Evolutionary conservation across 768 basidiomycete species (phyloP), one percentile per base, ranked within the genome.

Genomic region (Tulasnella sp.): DNA sequence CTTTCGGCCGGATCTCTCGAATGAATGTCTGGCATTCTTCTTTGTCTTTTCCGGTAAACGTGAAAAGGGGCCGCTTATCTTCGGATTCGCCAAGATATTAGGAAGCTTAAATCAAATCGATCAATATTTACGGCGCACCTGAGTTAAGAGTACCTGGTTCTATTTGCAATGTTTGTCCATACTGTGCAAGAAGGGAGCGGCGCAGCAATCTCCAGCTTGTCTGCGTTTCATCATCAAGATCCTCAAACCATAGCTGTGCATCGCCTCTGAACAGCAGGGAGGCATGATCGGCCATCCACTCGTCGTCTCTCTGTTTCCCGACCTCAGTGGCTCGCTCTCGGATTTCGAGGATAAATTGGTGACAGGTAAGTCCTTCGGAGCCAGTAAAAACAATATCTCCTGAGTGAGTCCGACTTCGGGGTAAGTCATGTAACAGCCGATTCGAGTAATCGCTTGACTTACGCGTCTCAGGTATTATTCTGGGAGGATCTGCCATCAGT

Each of bases 11-110:
- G 20, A 72, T 41, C n/a, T n/a, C 34, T n/a, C 40, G 69, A 41
- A 72, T 18, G 69, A 72, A 72, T 41, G 37, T 41, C 34, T 41
- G 28, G 73, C 73, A 74, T 74, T 74, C 73, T 3, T 24, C 37
- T 46, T 46, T 28, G 37, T 74, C 37, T 40, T 41, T 40, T 9
- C 73, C 73, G 9, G 24, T 5, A 34, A 74, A 74, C 3, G 28
- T 14, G 8, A 16, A 7, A n/a, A n/a, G n/a, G n/a, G n/a, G n/a
- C n/a, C n/a, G n/a, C n/a, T n/a, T n/a, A n/a, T n/a, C n/a, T n/a
- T n/a, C n/a, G n/a, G n/a, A n/a, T n/a, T n/a, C n/a, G n/a, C n/a
- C n/a, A n/a, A n/a, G n/a, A n/a, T n/a, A n/a, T n/a, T n/a, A n/a
- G n/a, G n/a, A n/a, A n/a, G n/a, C n/a, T n/a, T n/a, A n/a, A n/a